Evolutionary conservation across 129 eudicot genomes (phyloP), one percentile per base, ranked within the genome.

Genomic region (Rutidosis leptorrhynchoides): DNA sequence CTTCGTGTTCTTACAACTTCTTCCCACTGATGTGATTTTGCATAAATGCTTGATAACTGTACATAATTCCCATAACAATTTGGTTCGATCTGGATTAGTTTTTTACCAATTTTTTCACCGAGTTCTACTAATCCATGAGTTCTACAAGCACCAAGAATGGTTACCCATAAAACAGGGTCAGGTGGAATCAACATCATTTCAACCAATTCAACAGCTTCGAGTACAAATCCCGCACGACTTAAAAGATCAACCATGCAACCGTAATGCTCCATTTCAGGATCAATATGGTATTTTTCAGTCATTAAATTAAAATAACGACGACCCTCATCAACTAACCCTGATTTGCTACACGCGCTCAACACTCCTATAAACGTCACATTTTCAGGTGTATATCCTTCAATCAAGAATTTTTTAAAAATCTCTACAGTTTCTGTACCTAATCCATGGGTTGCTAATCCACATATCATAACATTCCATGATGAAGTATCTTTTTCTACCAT

Each of bases 221-320:
- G 45, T 27, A 77, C 59, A 17, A 77, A 33, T 46, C 82, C 78
- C 3, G 64, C 73, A 46, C 74, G 78, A 3, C 65, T 55, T 22
- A 78, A 33, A 19, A 72, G 78, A 72, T 78, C 82, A 66, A 78
- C 77, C 81, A 77, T 77, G 55, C 73, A 77, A 19, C 81, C 73
- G 14, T 71, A 77, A 71, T 77, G 81, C 82, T 78, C 82, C 70
- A 72, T 72, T 51, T 78, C 78, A 9, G 78, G 78, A 15, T 1
- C 53, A 37, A 78, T 78, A 5, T 28, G 19, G 26, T 78, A 66
- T 0, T 49, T 67, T 27, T 65, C 54, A 5, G 58, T 66, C 82
- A 72, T 78, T 67, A 59, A 29, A 5, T 72, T 59, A 60, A 71
- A 78, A 78, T 72, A 67, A 58, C 5, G 43, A 21, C 60, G 65